Percentiles rank a stretch among this genome's conserved stretches.
These are phyloP conservation scores for Moesziomyces aphidis DNA, from an alignment of 1,284 basidiomycete genomes.

Conservation along the genomic window DNA sequence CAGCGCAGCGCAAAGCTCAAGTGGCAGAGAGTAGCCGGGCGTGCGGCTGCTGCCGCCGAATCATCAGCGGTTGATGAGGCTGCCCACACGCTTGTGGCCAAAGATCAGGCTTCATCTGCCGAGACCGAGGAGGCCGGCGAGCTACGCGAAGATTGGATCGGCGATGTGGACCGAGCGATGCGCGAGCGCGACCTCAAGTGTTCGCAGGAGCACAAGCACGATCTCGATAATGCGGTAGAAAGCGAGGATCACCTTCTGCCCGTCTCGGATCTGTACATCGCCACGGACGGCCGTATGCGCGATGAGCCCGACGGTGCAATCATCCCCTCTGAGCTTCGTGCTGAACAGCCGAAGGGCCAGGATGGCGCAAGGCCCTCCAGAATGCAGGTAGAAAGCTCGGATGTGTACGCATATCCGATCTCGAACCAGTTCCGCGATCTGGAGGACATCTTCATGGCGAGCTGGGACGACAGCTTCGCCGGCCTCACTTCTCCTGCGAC, in stretches of 20 bases:
- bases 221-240: conserved; percentile 9
- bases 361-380: conserved; percentile 14
- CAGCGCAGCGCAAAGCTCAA: conserved; percentile 24
- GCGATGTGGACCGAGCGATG: conserved; percentile 36
- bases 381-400: conserved; percentile 5
- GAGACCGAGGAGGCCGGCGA: conserved; percentile 1
- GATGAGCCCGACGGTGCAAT: conserved; percentile 4
- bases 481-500: conserved; percentile 4
- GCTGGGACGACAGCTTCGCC: conserved; percentile 33
- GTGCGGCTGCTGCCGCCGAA: conserved; percentile 5
- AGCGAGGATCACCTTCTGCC: conserved; percentile 27
- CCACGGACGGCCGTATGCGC: conserved; percentile 22
- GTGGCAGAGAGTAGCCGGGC: conserved; percentile 34
- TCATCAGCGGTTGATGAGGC: neutral
- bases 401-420: conserved; percentile 21
- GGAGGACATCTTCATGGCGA: conserved; percentile 36
- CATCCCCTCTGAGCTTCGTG: neutral
- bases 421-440: conserved; percentile 30
- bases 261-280: conserved; percentile 40
- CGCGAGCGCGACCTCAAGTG: conserved; percentile 29
- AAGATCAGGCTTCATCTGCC: neutral
- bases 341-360: conserved; percentile 3
- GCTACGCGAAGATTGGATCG: conserved; percentile 40
- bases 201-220: conserved; percentile 12
- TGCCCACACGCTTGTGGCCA: neutral